Evolutionary conservation across 2,329 filamentous ascomycete genomes (phyloP).

Genomic region (Myriosclerotinia curreyana): DNA sequence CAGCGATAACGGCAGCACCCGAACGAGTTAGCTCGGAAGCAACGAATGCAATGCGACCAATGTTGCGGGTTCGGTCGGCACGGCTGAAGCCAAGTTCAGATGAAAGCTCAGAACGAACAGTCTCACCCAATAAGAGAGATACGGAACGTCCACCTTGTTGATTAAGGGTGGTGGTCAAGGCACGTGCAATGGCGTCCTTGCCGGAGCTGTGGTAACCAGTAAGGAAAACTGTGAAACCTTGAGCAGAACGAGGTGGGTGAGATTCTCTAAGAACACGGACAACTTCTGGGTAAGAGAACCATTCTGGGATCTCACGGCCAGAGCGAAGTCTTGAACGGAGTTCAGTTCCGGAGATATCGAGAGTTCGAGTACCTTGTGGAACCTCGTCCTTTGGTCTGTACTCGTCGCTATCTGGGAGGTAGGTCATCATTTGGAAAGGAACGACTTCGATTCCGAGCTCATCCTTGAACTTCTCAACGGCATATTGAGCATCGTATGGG

Average conservation of each 20-base stretch:
- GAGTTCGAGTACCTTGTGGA: constrained; percentile 74
- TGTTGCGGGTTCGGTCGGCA: constrained; percentile 91
- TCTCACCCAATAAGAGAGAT: constrained; percentile 92
- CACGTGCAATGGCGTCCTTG: constrained; percentile 94
- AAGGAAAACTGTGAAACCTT: constrained; percentile 98
- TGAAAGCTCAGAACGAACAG: constrained; percentile 87
- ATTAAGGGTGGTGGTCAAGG: constrained; percentile 94
- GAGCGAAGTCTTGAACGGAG: constrained; percentile 87
- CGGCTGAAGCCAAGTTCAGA: constrained; percentile 93
- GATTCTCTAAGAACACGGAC: constrained; percentile 95
- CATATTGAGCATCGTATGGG: constrained; percentile 93
- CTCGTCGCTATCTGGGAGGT: constrained; percentile 94
- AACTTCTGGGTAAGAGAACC: constrained; percentile 99
- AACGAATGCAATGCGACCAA: constrained; percentile 93
- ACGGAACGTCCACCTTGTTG: constrained; percentile 95
- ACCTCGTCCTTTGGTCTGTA: constrained; percentile 94
- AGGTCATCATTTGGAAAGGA: constrained; percentile 99
- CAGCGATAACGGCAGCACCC: constrained; percentile 91
- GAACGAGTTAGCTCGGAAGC: constrained; percentile 90
- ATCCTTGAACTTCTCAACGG: constrained; percentile 91
- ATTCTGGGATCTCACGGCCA: constrained; percentile 93
- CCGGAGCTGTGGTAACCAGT: constrained; percentile 96
- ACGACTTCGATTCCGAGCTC: constrained; percentile 99
- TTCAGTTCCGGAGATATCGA: constrained; percentile 85
- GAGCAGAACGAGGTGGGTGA: constrained; percentile 83